Conservation (phyloP, 345 rosid genomes). For the Firmiana major region DNA sequence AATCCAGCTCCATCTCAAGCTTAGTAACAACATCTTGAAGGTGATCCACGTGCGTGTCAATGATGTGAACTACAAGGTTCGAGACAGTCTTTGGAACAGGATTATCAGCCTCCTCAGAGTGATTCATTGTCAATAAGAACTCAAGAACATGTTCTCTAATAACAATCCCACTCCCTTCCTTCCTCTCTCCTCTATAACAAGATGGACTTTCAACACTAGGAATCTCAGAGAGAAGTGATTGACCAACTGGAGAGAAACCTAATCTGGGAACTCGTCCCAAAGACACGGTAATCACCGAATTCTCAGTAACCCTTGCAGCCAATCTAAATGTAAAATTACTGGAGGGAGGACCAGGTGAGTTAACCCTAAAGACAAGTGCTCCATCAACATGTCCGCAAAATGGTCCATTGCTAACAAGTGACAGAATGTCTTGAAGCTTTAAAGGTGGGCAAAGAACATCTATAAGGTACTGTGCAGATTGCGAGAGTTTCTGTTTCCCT, state of each 20-base stretch:
- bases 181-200: slow-evolving; percentile 39
- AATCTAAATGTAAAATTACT: slow-evolving; percentile 79
- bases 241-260: slow-evolving; percentile 76
- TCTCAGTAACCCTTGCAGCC: slow-evolving; percentile 87
- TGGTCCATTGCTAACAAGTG: slow-evolving; percentile 94
- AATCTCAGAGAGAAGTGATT: slow-evolving; percentile 85
- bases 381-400: slow-evolving; percentile 89
- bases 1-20: slow-evolving; percentile 85
- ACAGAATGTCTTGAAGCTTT: slow-evolving; percentile 91
- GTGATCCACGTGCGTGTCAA: slow-evolving; percentile 92
- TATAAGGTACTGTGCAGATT: slow-evolving; percentile 82
- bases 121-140: slow-evolving; percentile 90
- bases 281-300: slow-evolving; percentile 89
- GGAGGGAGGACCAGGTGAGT: slow-evolving; percentile 83
- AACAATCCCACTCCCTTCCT: slow-evolving; percentile 64
- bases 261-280: slow-evolving; percentile 87
- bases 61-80: slow-evolving; percentile 81
- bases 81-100: slow-evolving; percentile 86
- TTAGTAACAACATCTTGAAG: slow-evolving; percentile 84
- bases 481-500: slow-evolving; percentile 71
- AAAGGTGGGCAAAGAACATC: slow-evolving; percentile 90
- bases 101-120: slow-evolving; percentile 97
- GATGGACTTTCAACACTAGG: slow-evolving; percentile 76
- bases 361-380: slow-evolving; percentile 90
- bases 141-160: slow-evolving; percentile 98